Evolutionary conservation across 345 rosid genomes (phyloP).

Genomic region (Populus simonii): DNA sequence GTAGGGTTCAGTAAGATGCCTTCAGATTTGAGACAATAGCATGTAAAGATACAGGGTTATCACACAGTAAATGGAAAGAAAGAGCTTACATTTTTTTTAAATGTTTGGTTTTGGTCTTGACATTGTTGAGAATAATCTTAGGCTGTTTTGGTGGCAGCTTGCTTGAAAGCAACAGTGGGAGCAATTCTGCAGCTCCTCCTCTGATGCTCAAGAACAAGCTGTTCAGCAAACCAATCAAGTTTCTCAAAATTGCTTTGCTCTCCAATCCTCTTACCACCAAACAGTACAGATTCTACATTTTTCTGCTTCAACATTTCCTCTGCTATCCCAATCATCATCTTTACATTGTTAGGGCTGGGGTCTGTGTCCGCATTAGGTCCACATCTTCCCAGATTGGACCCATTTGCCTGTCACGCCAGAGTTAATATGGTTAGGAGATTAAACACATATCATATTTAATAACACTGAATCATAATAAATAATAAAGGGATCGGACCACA

Average conservation of each 20-base stretch:
- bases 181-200: conserved; percentile 89
- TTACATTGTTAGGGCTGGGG: conserved; percentile 63
- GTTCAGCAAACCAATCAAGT: conserved; percentile 82
- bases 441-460: no score
- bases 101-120: conserved; percentile 21
- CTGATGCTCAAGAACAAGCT: conserved; percentile 86
- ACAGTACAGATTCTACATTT: conserved; percentile 86
- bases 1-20: conserved; percentile 25
- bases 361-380: conserved; percentile 68
- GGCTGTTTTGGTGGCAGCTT: conserved; percentile 43
- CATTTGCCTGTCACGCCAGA: conserved; percentile 59
- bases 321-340: conserved; percentile 62
- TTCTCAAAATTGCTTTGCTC: conserved; percentile 78
- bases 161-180: conserved; percentile 98
- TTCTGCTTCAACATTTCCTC: conserved; percentile 97
- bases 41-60: not conserved
- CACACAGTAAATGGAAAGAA: not conserved
- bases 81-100: conserved; percentile 31
- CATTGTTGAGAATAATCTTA: conserved; percentile 29
- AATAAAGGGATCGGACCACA: not conserved
- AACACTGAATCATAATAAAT: not conserved
- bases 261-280: conserved; percentile 76
- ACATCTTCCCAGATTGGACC: conserved; percentile 65
- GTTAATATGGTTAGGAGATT: not conserved
- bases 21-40: not conserved